Evolutionary conservation across 148 eudicot genomes (phyloP).

Genomic region (Camellia granthamiana): DNA sequence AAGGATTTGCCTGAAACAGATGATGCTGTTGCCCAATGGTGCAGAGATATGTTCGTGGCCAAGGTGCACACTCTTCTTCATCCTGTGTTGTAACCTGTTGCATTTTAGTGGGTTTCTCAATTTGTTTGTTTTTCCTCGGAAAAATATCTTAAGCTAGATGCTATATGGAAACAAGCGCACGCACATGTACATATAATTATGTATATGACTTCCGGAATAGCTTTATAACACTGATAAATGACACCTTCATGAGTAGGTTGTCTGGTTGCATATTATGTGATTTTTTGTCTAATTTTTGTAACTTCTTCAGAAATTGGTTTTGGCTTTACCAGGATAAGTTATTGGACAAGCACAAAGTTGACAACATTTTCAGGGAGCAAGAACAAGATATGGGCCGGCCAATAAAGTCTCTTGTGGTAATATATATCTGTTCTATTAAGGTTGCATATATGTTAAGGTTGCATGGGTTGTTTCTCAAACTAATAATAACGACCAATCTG

Average conservation of each 20-base stretch:
- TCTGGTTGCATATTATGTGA: not conserved
- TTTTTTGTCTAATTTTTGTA: not conserved
- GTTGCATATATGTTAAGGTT: not conserved
- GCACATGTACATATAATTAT: not conserved
- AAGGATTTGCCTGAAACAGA: slow-evolving; percentile 83
- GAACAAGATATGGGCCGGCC: slow-evolving; percentile 59
- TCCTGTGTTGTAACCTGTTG: too few relatives aligned
- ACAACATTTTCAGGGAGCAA: slow-evolving; percentile 58
- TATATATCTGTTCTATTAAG: not conserved
- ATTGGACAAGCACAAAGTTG: slow-evolving; percentile 71
- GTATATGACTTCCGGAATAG: not conserved
- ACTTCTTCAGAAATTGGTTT: not conserved
- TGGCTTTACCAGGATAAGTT: slow-evolving; percentile 58
- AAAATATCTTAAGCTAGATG: not conserved
- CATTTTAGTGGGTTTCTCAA: not conserved
- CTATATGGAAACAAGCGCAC: not conserved
- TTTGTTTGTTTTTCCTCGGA: not conserved
- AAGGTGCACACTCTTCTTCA: slow-evolving; percentile 43
- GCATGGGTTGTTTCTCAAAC: not conserved
- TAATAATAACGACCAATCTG: not conserved
- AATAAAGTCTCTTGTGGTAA: slow-evolving; percentile 77
- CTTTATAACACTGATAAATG: not conserved
- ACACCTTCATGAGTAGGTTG: not conserved
- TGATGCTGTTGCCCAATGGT: slow-evolving; percentile 94
- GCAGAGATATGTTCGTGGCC: slow-evolving; percentile 74